A percentile compares a stretch with the other conserved stretches of the same genome.
Conservation (phyloP, 139 green algal genomes). For the Pseudopediastrum boryanum region DNA sequence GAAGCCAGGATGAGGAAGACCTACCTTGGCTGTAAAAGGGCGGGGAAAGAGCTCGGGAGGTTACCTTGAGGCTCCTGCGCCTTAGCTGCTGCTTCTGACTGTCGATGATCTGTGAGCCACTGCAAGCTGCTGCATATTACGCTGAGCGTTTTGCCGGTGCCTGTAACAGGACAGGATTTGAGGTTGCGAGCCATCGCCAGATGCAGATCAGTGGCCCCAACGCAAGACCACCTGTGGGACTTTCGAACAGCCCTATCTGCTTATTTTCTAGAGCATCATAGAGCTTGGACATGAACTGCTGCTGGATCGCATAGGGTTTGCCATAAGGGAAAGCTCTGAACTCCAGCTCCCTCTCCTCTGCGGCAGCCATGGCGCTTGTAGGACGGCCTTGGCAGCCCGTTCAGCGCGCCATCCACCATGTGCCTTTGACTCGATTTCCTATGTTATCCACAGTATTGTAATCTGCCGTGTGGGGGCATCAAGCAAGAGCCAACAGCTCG, state of each 20-base stretch:
- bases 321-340: constrained; percentile 89
- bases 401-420: too few relatives aligned
- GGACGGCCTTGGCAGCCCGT: too few relatives aligned
- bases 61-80: constrained; percentile 19
- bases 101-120: constrained; percentile 44
- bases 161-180: too few relatives aligned
- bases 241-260: constrained; percentile 88
- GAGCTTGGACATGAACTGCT: constrained; percentile 81
- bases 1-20: background rate
- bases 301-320: constrained; percentile 88
- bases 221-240: constrained; percentile 78
- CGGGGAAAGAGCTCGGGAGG: too few relatives aligned
- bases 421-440: too few relatives aligned
- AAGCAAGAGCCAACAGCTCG: too few relatives aligned
- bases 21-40: background rate
- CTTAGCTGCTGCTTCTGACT: background rate
- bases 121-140: constrained; percentile 85
- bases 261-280: constrained; percentile 69
- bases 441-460: too few relatives aligned
- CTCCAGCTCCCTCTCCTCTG: too few relatives aligned
- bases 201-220: background rate
- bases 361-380: too few relatives aligned
- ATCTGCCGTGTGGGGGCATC: too few relatives aligned
- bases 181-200: background rate
- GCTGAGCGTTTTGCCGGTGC: constrained; percentile 94